These are phyloP conservation scores for Tephrocybe sp. DNA, from an alignment of 768 basidiomycete genomes.

Conservation along the genomic window DNA sequence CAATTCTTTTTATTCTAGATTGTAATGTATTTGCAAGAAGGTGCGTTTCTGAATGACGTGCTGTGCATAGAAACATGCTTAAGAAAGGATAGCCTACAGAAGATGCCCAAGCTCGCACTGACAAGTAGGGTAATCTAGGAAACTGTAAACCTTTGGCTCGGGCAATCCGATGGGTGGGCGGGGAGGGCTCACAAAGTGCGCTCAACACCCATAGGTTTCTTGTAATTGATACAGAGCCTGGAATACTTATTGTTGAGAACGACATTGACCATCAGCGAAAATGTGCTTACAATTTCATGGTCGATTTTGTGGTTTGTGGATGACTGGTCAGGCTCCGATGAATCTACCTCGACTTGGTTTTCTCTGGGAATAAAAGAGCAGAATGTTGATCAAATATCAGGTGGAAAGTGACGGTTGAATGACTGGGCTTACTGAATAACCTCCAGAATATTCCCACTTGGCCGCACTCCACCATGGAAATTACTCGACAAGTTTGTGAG, in stretches of 20 bases:
- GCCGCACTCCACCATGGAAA: background rate
- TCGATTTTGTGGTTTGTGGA: background rate
- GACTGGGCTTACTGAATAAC: background rate
- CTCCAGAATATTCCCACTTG: background rate
- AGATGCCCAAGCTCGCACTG: no score
- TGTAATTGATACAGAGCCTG: background rate
- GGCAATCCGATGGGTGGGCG: no score
- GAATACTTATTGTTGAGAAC: background rate
- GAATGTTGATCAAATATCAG: background rate
- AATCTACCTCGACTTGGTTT: background rate
- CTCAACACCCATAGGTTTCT: no score
- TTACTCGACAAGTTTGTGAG: background rate
- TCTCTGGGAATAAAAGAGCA: background rate
- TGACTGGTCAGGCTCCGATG: conserved; percentile 1
- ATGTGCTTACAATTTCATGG: background rate
- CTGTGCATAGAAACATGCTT: no score
- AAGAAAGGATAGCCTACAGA: no score
- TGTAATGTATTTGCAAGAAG: no score
- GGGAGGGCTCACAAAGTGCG: no score
- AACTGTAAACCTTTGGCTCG: no score
- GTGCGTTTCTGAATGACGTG: no score
- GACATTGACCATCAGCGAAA: background rate
- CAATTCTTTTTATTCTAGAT: no score
- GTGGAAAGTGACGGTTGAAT: background rate
- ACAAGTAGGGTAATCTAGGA: no score